Percentiles rank a stretch among this genome's conserved stretches.
phyloP scores from a whole-genome alignment of 352 stramenopile genomes.

The Globisporangium polare region DNA sequence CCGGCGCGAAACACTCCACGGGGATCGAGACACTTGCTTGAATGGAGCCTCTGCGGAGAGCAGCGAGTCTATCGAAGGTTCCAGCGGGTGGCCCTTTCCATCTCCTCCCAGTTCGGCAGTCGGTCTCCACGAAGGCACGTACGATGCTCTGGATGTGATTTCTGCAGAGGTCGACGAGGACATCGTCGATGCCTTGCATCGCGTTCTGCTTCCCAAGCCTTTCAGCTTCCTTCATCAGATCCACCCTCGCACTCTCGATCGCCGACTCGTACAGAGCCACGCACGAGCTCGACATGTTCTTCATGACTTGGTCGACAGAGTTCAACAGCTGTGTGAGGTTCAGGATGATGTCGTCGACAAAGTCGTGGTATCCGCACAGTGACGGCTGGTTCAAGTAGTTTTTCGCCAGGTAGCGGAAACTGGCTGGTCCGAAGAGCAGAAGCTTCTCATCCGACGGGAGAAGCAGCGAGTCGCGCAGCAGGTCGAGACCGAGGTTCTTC shows the following conservation, averaged over 20 bases:
- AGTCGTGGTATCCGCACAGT: constrained; percentile 50
- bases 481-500: constrained; percentile 25
- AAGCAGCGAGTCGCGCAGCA: constrained; percentile 24
- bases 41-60: constrained; percentile 18
- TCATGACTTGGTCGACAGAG: constrained; percentile 40
- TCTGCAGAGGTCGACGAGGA: constrained; percentile 45
- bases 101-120: constrained; percentile 33
- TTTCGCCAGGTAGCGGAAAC: constrained; percentile 29
- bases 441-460: constrained; percentile 31
- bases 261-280: constrained; percentile 44
- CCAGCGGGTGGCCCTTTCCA: constrained; percentile 24
- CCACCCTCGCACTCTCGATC: constrained; percentile 29
- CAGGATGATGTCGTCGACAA: constrained; percentile 53
- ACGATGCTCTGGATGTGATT: constrained; percentile 59
- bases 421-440: constrained; percentile 21
- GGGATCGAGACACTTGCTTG: background rate
- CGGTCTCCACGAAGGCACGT: constrained; percentile 41
- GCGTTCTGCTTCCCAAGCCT: constrained; percentile 25
- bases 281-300: constrained; percentile 39
- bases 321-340: constrained; percentile 36
- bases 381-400: constrained; percentile 39
- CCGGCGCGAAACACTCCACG: background rate
- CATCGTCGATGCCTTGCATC: constrained; percentile 41
- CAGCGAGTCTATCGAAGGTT: constrained; percentile 21
- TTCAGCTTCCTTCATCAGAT: constrained; percentile 29